Evolutionary conservation across 176 grass and related monocot species (phyloP).

Genomic region (Triticum aestivum): IWGSC_CS_RefSeq_v2.1 NC_057806.1:535652521-535653020

Average conservation of each 20-base stretch:
- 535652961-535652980: too few species aligned
- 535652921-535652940: too few species aligned
- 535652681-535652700: too few species aligned
- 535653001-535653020: too few species aligned
- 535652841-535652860: not conserved
- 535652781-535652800: not conserved
- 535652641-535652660: not conserved
- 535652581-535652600: conserved; percentile 72
- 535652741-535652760: not conserved
- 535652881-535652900: not conserved
- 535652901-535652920: too few species aligned
- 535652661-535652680: too few species aligned
- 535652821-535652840: not conserved
- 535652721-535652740: not conserved
- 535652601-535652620: conserved; percentile 79
- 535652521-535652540: conserved; percentile 50
- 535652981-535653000: too few species aligned
- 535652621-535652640: not conserved
- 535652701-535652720: too few species aligned
- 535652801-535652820: not conserved
- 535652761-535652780: too few species aligned
- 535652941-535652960: too few species aligned
- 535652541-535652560: conserved; percentile 64
- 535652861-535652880: not conserved
- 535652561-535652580: conserved; percentile 49